Evolutionary conservation across 2,329 filamentous ascomycete species (phyloP), one percentile per base, ranked within the genome.

Genomic region (Didymella segeticola): DNA sequence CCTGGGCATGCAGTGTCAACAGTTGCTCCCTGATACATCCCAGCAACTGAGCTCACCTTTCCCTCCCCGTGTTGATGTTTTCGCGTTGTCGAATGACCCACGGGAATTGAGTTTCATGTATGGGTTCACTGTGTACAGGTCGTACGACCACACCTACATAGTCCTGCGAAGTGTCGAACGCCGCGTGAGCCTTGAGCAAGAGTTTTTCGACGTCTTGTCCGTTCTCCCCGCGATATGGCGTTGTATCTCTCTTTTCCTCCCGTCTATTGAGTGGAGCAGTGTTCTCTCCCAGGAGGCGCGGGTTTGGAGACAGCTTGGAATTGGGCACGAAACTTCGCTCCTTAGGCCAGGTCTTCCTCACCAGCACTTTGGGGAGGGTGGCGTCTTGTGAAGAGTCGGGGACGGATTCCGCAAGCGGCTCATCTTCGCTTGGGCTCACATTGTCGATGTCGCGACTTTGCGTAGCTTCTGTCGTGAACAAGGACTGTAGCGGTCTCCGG

Each of bases 131-230:
- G 36, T 19, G 5, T 8, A 63, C 54, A 11, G 66, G 57, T 38
- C 47, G 27, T 23, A 69, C 58, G 22, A 57, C 39, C 11, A 64
- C 45, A 10, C 61, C 65, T 20, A 53, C 8, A 31, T 70, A 69
- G 17, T 66, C 63, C 20, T 50, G 14, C 5, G 37, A 34, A 2
- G 23, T n/a, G n/a, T 56, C 30, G 29, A 47, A 61, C 6, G 66
- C 60, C 5, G 29, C 25, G 17, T 37, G 58, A 10, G 59, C 47
- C 9, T 15, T 17, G 10, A 30, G 41, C 17, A 67, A 30, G 5
- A 62, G 46, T 12, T 53, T 26, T 8, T 51, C 42, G 15, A 8
- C n/a, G 10, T 45, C n/a, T 25, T 30, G 42, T n/a, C 26, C 33
- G 9, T 7, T 9, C 5, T 12, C 25, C 43, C 31, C 4, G 5